Conservation (phyloP, 305 asterid species). For the Fraxinus platypoda region DNA sequence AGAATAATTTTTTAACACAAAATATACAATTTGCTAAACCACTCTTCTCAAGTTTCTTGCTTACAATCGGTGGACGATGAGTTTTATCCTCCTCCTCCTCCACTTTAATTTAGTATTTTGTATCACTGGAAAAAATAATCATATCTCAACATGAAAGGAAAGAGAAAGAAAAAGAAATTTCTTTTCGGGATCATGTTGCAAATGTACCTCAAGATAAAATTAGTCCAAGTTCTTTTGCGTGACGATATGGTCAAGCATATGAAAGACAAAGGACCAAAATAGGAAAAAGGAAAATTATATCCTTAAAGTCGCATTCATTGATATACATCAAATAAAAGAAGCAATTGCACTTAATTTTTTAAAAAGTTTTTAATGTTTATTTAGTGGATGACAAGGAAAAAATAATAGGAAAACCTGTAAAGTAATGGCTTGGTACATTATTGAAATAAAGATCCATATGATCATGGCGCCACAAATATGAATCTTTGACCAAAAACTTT, state of each 20-base stretch:
- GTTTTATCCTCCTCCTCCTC: too few species aligned
- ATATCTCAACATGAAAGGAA: background rate
- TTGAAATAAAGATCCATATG: background rate
- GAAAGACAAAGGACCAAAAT: background rate
- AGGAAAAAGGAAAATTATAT: constrained; percentile 7
- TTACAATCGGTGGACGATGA: too few species aligned
- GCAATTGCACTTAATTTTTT: background rate
- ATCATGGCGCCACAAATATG: background rate
- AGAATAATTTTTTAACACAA: too few species aligned
- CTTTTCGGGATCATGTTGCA: background rate
- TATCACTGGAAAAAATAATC: background rate
- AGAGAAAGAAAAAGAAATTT: background rate
- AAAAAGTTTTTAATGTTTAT: background rate
- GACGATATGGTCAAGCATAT: constrained; percentile 7
- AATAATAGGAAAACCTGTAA: background rate
- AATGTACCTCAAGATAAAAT: background rate
- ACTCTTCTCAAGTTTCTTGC: too few species aligned
- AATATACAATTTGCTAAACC: too few species aligned
- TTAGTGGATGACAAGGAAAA: background rate
- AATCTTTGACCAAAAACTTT: background rate
- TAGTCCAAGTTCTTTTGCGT: constrained; percentile 27
- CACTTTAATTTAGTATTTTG: too few species aligned
- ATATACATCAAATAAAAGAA: constrained; percentile 8
- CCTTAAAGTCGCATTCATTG: constrained; percentile 1
- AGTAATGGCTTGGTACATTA: background rate